phyloP scores from a whole-genome alignment of 148 eudicot species.

The Cornus kousa region DNA sequence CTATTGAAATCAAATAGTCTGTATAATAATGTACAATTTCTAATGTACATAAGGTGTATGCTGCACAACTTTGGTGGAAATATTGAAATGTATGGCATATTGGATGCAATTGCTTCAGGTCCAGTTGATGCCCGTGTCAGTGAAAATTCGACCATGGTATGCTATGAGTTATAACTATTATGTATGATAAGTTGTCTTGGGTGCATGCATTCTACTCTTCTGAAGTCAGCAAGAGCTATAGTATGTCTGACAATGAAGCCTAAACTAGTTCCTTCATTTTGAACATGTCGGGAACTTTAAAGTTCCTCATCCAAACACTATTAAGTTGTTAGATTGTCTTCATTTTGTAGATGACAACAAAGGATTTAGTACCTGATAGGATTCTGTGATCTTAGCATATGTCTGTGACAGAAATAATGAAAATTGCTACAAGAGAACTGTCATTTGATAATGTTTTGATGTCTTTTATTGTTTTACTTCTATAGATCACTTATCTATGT shows the following conservation, averaged over 20 bases:
- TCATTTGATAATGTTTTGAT: background rate
- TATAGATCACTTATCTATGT: background rate
- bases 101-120: conserved; percentile 87
- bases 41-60: conserved; percentile 78
- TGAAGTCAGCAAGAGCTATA: background rate
- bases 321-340: background rate
- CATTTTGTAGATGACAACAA: background rate
- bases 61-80: conserved; percentile 98
- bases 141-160: conserved; percentile 90
- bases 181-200: background rate
- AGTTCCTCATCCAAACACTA: too few relatives aligned
- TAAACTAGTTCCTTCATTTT: too few relatives aligned
- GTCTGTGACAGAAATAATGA: background rate
- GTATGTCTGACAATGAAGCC: background rate
- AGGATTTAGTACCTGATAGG: background rate
- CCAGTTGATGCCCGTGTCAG: conserved; percentile 84
- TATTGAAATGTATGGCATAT: conserved; percentile 93
- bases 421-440: background rate
- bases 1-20: background rate
- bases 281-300: too few relatives aligned
- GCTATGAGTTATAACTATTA: conserved; percentile 6
- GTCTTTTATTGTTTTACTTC: background rate
- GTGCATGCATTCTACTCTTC: background rate
- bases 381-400: background rate
- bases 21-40: conserved; percentile 1